Conservation (phyloP, 768 basidiomycete species). For the Asterophora parasitica region DNA sequence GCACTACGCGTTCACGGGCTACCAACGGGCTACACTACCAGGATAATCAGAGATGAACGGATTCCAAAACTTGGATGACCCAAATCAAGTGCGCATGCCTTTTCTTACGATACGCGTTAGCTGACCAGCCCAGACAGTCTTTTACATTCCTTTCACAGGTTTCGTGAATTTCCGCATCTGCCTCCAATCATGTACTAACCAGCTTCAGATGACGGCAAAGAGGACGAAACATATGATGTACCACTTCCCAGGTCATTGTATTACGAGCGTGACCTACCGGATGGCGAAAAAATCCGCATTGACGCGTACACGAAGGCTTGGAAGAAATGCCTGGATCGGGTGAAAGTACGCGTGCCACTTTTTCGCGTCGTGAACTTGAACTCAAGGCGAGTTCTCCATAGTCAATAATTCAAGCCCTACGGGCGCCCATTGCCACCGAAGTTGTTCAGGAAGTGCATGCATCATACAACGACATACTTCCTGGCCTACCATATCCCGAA, state of each 20-base stretch:
- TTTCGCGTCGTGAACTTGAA: not conserved
- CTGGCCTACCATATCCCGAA: constrained; percentile 56
- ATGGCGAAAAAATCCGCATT: constrained; percentile 32
- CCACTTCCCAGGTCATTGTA: constrained; percentile 6
- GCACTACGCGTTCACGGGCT: not conserved
- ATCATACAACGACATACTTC: constrained; percentile 42
- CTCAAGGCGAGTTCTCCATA: constrained; percentile 1
- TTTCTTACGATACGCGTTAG: not conserved
- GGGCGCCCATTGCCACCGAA: constrained; percentile 42
- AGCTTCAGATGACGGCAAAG: not conserved
- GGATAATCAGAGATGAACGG: not conserved
- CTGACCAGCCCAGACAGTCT: constrained; percentile 10
- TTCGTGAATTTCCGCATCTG: not conserved
- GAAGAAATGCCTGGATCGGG: constrained; percentile 50
- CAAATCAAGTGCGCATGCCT: constrained; percentile 8
- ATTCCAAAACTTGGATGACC: constrained; percentile 8
- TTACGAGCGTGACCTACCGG: constrained; percentile 12
- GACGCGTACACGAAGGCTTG: constrained; percentile 53
- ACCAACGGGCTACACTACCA: too few relatives aligned
- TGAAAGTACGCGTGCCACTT: constrained; percentile 39
- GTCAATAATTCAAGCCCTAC: constrained; percentile 39
- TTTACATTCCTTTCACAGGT: constrained; percentile 19
- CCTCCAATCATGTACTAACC: not conserved
- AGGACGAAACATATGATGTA: not conserved
- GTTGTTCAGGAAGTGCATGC: constrained; percentile 38